These are phyloP conservation scores for Didymella pinodella DNA, from an alignment of 2,329 filamentous ascomycete genomes.

Conservation along the genomic window DNA sequence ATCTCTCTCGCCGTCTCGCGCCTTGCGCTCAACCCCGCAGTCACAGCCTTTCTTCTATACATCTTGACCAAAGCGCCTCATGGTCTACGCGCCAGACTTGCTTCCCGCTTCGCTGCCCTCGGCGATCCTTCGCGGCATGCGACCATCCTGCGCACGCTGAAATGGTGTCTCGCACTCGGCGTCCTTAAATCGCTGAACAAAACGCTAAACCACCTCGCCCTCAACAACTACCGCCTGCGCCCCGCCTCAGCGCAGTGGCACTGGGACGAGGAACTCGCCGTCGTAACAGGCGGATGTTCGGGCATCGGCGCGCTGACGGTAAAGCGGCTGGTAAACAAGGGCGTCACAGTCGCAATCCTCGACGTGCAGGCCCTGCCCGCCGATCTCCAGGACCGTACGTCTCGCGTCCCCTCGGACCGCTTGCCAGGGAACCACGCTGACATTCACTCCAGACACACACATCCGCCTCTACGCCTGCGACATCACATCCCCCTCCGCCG, in stretches of 20 bases:
- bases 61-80: slow-evolving; percentile 44
- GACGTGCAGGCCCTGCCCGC: slow-evolving; percentile 44
- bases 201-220: slow-evolving; percentile 42
- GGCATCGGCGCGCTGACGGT: slow-evolving; percentile 48
- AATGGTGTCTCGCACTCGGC: slow-evolving; percentile 45
- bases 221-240: slow-evolving; percentile 52
- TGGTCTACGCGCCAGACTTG: slow-evolving; percentile 32
- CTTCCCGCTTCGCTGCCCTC: slow-evolving; percentile 30
- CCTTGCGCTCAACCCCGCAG: slow-evolving; percentile 41
- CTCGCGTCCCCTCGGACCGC: neutral
- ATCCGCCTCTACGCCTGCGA: slow-evolving; percentile 47
- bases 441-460: slow-evolving; percentile 31
- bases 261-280: slow-evolving; percentile 45
- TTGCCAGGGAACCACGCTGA: neutral
- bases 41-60: slow-evolving; percentile 43
- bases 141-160: slow-evolving; percentile 37
- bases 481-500: slow-evolving; percentile 40
- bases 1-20: slow-evolving; percentile 32
- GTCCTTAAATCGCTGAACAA: slow-evolving; percentile 39
- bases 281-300: slow-evolving; percentile 49
- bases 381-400: slow-evolving; percentile 38
- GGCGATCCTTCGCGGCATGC: slow-evolving; percentile 33
- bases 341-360: slow-evolving; percentile 45
- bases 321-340: slow-evolving; percentile 35
- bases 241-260: slow-evolving; percentile 48